phyloP scores from a whole-genome alignment of 2,329 filamentous ascomycete species.

The Tolypocladium tundrense region DNA sequence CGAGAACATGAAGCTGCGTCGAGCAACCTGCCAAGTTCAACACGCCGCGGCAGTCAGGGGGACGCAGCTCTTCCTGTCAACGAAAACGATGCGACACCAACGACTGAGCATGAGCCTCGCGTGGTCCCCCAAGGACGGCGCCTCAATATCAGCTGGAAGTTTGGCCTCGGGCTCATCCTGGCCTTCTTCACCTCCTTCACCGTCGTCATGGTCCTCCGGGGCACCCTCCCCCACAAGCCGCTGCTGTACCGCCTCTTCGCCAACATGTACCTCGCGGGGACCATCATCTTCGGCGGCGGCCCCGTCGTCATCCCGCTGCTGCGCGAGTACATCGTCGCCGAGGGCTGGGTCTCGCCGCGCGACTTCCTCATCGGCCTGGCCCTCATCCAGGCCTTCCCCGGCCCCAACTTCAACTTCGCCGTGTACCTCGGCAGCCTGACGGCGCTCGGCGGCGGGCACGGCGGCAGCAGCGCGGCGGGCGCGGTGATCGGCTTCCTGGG shows the following conservation, averaged over 20 bases:
- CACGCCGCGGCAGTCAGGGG: background rate
- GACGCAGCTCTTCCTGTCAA: slow-evolving; percentile 7
- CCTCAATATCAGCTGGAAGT: slow-evolving; percentile 31
- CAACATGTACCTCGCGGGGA: slow-evolving; percentile 65
- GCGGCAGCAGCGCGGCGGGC: too few relatives aligned
- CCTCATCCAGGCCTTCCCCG: slow-evolving; percentile 59
- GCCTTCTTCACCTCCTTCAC: slow-evolving; percentile 48
- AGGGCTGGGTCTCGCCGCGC: slow-evolving; percentile 59
- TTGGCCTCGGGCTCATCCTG: slow-evolving; percentile 29
- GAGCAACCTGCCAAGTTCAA: too few relatives aligned
- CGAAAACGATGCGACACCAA: slow-evolving; percentile 10
- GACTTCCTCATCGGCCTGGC: slow-evolving; percentile 67
- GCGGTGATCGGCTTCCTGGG: too few relatives aligned
- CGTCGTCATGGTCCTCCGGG: slow-evolving; percentile 40
- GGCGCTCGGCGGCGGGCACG: slow-evolving; percentile 23
- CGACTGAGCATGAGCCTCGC: slow-evolving; percentile 8
- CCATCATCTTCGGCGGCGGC: slow-evolving; percentile 55
- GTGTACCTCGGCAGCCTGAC: slow-evolving; percentile 46
- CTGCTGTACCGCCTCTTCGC: slow-evolving; percentile 53
- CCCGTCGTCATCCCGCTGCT: slow-evolving; percentile 56
- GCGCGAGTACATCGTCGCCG: slow-evolving; percentile 51
- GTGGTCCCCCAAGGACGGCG: too few relatives aligned
- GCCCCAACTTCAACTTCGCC: slow-evolving; percentile 39
- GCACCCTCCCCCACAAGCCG: slow-evolving; percentile 26
- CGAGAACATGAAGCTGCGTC: too few relatives aligned